A percentile compares a stretch with the other conserved stretches of the same genome.
These are phyloP conservation scores for Boletus pseudopeckii DNA, from an alignment of 768 basidiomycete species.

Conservation along the genomic window DNA sequence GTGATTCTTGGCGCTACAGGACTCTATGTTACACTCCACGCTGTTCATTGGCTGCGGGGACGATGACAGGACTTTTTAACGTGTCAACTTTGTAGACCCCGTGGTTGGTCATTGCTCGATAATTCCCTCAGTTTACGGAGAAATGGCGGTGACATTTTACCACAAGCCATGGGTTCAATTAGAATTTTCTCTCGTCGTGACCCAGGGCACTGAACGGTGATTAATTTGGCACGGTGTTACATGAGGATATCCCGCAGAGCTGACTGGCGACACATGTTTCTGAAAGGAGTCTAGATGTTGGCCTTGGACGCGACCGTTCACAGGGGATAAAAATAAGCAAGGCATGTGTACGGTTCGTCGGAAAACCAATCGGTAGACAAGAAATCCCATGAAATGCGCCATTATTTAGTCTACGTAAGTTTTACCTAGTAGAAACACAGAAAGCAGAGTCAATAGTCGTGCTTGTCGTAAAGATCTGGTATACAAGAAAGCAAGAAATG, in stretches of 20 bases:
- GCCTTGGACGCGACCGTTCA: conserved; percentile 22
- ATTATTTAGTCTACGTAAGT: conserved; percentile 36
- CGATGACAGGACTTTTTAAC: conserved; percentile 14
- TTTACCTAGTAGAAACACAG: conserved; percentile 34
- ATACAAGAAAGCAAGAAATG: conserved; percentile 36
- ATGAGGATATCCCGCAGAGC: conserved; percentile 33
- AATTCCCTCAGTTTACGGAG: conserved; percentile 29
- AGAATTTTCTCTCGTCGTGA: conserved; percentile 16
- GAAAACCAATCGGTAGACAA: conserved; percentile 14
- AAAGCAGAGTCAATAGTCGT: conserved; percentile 36
- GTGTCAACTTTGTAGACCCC: conserved; percentile 32
- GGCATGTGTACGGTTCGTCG: conserved; percentile 17
- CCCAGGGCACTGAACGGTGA: conserved; percentile 31
- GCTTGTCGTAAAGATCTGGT: conserved; percentile 32
- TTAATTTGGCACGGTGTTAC: conserved; percentile 31
- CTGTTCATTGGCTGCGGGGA: conserved; percentile 20
- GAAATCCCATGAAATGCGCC: conserved; percentile 23
- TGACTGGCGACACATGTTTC: conserved; percentile 24
- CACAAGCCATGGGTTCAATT: conserved; percentile 21
- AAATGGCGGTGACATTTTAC: conserved; percentile 16
- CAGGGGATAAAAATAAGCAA: conserved; percentile 34
- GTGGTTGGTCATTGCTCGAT: conserved; percentile 26
- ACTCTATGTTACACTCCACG: conserved; percentile 31
- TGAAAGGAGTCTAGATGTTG: conserved; percentile 17
- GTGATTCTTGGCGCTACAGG: conserved; percentile 41